Percentiles rank a stretch among this genome's conserved stretches.
Evolutionary conservation across 2,329 filamentous ascomycete species (phyloP).

Genomic region (Neofusicoccum laricinum): DNA sequence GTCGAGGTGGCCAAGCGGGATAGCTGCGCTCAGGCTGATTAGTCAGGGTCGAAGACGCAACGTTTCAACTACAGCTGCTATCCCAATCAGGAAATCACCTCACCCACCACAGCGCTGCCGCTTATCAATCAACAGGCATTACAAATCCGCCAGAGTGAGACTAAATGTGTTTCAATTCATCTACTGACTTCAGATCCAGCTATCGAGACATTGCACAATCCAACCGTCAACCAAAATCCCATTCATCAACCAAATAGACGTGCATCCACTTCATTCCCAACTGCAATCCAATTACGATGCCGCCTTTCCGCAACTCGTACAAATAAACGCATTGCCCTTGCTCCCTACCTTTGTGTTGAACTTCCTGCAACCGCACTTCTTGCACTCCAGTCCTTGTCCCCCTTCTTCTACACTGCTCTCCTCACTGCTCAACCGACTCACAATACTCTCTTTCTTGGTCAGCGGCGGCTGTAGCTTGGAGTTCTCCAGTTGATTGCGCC

Average conservation of each 20-base stretch:
- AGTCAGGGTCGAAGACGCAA: neutral
- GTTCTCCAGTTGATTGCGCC: constrained; percentile 21
- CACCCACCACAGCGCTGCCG: neutral
- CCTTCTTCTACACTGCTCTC: constrained; percentile 48
- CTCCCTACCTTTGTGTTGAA: constrained; percentile 60
- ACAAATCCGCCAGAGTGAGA: neutral
- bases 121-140: neutral
- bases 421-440: constrained; percentile 60
- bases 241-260: neutral
- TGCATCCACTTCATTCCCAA: neutral
- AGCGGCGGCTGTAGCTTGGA: constrained; percentile 21
- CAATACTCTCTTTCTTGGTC: constrained; percentile 42
- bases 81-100: neutral
- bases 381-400: constrained; percentile 52
- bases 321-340: constrained; percentile 58
- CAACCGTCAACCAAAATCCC: neutral
- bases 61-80: constrained; percentile 3
- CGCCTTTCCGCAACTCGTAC: constrained; percentile 50
- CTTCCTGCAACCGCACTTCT: constrained; percentile 56
- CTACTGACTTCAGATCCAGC: neutral
- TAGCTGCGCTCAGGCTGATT: neutral
- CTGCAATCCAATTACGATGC: constrained; percentile 9
- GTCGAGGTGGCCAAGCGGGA: neutral
- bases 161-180: neutral
- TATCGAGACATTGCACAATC: neutral